Evolutionary conservation across 1,139 yeast species (phyloP), one percentile per base, ranked within the genome.

Genomic region (Komagataea norvegica): DNA sequence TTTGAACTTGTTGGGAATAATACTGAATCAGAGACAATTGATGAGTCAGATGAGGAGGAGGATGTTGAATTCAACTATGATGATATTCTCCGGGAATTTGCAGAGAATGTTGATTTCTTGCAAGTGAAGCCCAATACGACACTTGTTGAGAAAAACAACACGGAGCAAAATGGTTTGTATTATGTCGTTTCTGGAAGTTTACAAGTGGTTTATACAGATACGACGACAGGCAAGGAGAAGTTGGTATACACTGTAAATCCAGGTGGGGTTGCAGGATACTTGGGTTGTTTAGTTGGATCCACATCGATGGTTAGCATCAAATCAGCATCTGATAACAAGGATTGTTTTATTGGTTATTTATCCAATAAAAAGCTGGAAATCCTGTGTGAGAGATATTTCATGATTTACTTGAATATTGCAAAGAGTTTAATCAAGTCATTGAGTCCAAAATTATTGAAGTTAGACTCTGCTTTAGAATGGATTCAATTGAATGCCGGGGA

Each of bases 391-490:
- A 76, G 76, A 47, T 82, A 77, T 55, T 91, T 91, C 43, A 72
- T 77, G 59, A 69, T 89, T 11, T 82, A 84, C 46, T 64, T 91
- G 33, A 78, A 88, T 5, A 73, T 88, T 37, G 96, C 97, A 0
- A 76, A 79, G 38, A 73, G 79, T 13, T 63, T 89, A 46, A 79
- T 86, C 34, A 70, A 69, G 18, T 68, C 84, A 4, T 62, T 91
- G 32, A 80, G 91, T 22, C 68, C 74, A 23, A 75, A 84, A 40
- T 67, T 91, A 33, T 60, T 84, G 31, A 77, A 83, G 36, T 74
- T 91, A 33, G 98, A 91, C 56, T 86, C 84, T 60, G 96, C 97
- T 0, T 64, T 91, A 36, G 98, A 91, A 58, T 91, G 98, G 98
- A 78, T 91, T 34, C 95, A 87, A 45, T 70, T 86, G 5, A 79